These are phyloP conservation scores for Coprinopsis sp. DNA, from an alignment of 768 basidiomycete genomes.

Conservation along the genomic window DNA sequence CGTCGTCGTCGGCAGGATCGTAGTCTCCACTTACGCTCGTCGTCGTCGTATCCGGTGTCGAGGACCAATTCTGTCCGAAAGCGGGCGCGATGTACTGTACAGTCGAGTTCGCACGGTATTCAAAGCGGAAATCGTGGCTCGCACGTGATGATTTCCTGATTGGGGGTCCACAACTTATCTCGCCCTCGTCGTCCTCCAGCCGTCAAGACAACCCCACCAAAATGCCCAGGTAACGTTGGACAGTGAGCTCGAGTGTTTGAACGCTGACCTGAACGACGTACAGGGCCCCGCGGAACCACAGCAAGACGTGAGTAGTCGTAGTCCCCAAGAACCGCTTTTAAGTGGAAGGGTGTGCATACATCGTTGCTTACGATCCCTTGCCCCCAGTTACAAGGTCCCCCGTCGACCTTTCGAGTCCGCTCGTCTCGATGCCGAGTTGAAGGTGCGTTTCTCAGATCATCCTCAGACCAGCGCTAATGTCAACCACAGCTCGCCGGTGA, in stretches of 20 bases:
- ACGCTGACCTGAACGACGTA: conserved; percentile 22
- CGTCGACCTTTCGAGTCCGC: conserved; percentile 95
- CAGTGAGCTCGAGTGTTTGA: conserved; percentile 11
- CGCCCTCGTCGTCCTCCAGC: conserved; percentile 40
- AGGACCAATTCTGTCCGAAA: conserved; percentile 17
- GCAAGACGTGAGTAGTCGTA: conserved; percentile 79
- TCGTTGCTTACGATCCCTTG: conserved; percentile 38
- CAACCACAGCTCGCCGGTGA: conserved; percentile 87
- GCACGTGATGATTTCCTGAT: too few species aligned
- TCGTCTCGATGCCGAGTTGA: conserved; percentile 98
- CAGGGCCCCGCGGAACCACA: conserved; percentile 90
- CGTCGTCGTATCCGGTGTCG: conserved; percentile 43
- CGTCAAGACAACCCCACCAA: conserved; percentile 53
- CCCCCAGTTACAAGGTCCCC: conserved; percentile 98
- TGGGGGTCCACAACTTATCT: too few species aligned
- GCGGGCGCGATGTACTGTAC: too few species aligned
- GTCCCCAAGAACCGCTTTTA: conserved; percentile 59
- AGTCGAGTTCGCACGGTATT: too few species aligned
- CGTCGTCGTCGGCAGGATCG: neutral
- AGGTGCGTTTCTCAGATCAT: conserved; percentile 49
- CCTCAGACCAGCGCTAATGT: neutral
- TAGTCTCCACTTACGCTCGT: conserved; percentile 40
- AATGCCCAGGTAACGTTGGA: conserved; percentile 79
- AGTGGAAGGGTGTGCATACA: conserved; percentile 57
- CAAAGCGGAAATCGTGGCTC: too few species aligned